Conservation (phyloP, 805 yeast species). For the Yamadazyma insecticola region DNA sequence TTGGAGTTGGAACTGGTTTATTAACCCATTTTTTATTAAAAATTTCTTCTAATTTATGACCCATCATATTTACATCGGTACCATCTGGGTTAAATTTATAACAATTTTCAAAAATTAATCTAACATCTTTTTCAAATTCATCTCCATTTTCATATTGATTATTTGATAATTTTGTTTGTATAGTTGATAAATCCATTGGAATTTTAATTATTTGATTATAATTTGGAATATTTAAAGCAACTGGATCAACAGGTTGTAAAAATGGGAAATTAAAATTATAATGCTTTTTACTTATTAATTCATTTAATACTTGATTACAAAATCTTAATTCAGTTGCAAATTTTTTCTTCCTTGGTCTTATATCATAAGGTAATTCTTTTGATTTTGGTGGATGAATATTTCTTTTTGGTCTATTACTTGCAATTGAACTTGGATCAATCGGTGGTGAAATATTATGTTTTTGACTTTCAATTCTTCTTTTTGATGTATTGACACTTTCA, state of each 20-base stretch:
- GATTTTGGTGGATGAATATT: conserved; percentile 96
- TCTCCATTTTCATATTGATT: conserved; percentile 88
- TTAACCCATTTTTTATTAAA: conserved; percentile 88
- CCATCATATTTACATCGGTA: conserved; percentile 94
- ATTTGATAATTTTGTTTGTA: conserved; percentile 73
- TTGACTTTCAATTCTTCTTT: conserved; percentile 13
- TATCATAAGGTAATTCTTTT: conserved; percentile 87
- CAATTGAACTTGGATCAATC: conserved; percentile 48
- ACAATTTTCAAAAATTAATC: conserved; percentile 83
- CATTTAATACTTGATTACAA: conserved; percentile 78
- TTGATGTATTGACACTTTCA: conserved; percentile 9
- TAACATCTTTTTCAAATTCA: conserved; percentile 78
- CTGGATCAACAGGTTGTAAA: conserved; percentile 90
- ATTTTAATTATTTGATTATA: conserved; percentile 80
- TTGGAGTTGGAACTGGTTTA: conserved; percentile 57
- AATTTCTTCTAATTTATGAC: conserved; percentile 80
- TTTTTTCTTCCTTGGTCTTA: conserved; percentile 87
- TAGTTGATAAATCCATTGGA: conserved; percentile 94
- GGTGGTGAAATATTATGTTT: background rate
- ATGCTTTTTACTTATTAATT: conserved; percentile 76
- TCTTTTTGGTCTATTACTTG: conserved; percentile 87
- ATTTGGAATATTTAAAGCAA: conserved; percentile 87
- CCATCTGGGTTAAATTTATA: conserved; percentile 93
- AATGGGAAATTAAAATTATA: conserved; percentile 86
- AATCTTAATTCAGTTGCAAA: conserved; percentile 84